A percentile compares a stretch with the other conserved stretches of the same genome.
Evolutionary conservation across 345 rosid genomes (phyloP).

Genomic region (Rhodomyrtus tomentosa): DNA sequence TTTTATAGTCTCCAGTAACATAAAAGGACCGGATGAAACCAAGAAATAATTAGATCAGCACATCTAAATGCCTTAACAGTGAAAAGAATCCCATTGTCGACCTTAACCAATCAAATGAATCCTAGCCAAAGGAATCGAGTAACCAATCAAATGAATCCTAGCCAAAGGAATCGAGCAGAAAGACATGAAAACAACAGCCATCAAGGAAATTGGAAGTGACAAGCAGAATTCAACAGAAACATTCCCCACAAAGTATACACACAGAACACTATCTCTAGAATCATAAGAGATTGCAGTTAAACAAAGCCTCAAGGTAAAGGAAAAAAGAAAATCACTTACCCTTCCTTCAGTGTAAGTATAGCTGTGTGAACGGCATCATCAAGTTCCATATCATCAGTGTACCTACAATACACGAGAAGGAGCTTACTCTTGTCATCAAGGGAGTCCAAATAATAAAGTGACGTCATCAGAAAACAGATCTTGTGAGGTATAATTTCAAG

Average conservation of each 20-base stretch:
- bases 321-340: conserved; percentile 31
- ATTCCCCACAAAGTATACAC: neutral
- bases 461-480: neutral
- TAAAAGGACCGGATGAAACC: neutral
- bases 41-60: neutral
- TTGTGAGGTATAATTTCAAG: neutral
- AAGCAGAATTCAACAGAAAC: neutral
- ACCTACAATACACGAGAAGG: conserved; percentile 25
- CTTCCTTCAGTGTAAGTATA: conserved; percentile 85
- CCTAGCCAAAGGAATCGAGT: too few species aligned
- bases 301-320: neutral
- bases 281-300: neutral
- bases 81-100: neutral
- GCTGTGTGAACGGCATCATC: conserved; percentile 99
- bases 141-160: neutral
- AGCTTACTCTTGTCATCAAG: neutral
- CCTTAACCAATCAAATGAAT: neutral
- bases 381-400: conserved; percentile 96
- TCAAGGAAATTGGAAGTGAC: neutral
- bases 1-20: neutral
- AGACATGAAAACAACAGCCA: neutral
- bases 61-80: neutral
- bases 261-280: neutral
- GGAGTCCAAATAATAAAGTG: neutral
- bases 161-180: neutral